Percentiles rank a stretch among this genome's conserved stretches.
Evolutionary conservation across 1,284 basidiomycete genomes (phyloP).

Genomic region (Ceratobasidium sp.): DNA sequence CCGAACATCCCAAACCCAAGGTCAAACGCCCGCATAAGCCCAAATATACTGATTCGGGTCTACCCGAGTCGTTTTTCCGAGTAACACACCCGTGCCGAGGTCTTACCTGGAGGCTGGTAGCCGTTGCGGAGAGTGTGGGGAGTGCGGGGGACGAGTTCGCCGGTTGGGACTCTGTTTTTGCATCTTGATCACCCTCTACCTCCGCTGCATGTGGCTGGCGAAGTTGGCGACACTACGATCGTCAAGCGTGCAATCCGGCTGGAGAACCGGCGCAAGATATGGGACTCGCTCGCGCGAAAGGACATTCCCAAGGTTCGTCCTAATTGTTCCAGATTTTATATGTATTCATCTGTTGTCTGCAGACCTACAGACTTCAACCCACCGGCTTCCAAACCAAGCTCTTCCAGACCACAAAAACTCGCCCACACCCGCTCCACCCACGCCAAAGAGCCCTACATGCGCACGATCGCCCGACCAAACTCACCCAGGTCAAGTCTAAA

Average conservation of each 20-base stretch:
- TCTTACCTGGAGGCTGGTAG: not conserved
- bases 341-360: constrained; percentile 42
- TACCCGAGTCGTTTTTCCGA: constrained; percentile 33
- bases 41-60: constrained; percentile 15
- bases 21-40: constrained; percentile 26
- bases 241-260: constrained; percentile 76
- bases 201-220: constrained; percentile 15
- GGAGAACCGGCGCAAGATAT: constrained; percentile 86
- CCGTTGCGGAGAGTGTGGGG: constrained; percentile 15
- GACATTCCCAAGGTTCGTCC: constrained; percentile 79
- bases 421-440: constrained; percentile 80
- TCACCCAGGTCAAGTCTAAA: constrained; percentile 87
- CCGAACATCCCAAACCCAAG: constrained; percentile 33
- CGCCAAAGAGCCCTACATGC: constrained; percentile 81
- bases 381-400: constrained; percentile 71
- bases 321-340: constrained; percentile 29
- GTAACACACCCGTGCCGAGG: not conserved
- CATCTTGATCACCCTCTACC: constrained; percentile 22
- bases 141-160: constrained; percentile 31
- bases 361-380: constrained; percentile 85
- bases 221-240: constrained; percentile 35
- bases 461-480: constrained; percentile 87
- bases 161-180: constrained; percentile 27
- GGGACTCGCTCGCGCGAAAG: constrained; percentile 83
- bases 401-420: constrained; percentile 78